Base-by-base conservation (phyloP, 306 rosid genomes). In the Quercus dentata region DNA sequence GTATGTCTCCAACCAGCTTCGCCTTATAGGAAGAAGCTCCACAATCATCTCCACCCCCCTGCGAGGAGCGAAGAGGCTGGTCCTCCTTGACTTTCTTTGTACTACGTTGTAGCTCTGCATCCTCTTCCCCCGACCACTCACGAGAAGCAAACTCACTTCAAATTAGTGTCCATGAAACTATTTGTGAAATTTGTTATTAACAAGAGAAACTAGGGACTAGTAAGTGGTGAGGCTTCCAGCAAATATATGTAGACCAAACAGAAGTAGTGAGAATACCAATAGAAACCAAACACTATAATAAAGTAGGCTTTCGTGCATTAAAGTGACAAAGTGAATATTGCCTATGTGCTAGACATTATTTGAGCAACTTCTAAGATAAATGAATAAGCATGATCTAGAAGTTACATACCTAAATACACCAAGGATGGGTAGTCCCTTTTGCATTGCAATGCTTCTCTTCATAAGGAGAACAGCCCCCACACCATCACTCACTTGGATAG, bases 401-500 rank as follows among this genome's bases (percentile, higher is more conserved):
- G 77, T 21, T 30, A 71, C 23, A 78, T 80, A 90, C 97, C 97
- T 92, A 94, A 94, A 94, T 52, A 91, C 89, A 61, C 98, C 97
- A 76, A 92, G 92, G 85, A 94, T 91, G 15, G 98, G 97, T 49
- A 92, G 83, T 80, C 97, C 97, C 81, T 92, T 94, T 74, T 81
- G 87, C 84, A 86, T 5, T 0, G 94, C 98, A 81, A 85, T 76
- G 74, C 97, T 92, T 86, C 97, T 91, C 87, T 92, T 94, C 98
- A 88, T 92, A 70, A 94, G 86, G 51, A 94, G 90, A 85, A 94
- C 97, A 83, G 92, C 97, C 49, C 89, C 94, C 69, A 97, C 98
- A 83, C 98, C 97, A 83, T 94, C 97, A 83, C 89, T 94, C 69
- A 91, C 95, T 89, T 94, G 97, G 84, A 97, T 94, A 73, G 97